A percentile compares a stretch with the other conserved stretches of the same genome.
Conservation (phyloP, 768 basidiomycete species). For the Russula earlei region DNA sequence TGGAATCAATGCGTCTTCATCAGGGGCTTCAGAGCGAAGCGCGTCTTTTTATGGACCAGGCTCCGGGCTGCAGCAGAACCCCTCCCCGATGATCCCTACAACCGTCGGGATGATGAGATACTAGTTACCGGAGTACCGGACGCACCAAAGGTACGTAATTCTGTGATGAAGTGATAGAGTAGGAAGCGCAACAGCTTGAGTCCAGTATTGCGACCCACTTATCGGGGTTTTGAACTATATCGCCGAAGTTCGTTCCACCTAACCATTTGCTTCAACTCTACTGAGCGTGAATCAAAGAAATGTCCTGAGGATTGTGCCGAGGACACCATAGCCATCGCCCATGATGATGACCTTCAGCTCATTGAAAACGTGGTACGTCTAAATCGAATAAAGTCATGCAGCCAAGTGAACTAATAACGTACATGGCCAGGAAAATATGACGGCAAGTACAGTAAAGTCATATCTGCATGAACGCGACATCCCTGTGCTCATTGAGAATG, state of each 20-base stretch:
- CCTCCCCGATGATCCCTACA: background rate
- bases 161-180: background rate
- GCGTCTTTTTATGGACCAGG: background rate
- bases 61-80: background rate
- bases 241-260: background rate
- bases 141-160: background rate
- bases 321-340: background rate
- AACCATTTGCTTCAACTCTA: background rate
- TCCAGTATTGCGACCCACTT: slow-evolving; percentile 2
- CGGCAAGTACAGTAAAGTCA: background rate
- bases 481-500: background rate
- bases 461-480: background rate
- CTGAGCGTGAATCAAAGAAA: background rate
- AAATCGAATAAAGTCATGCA: background rate
- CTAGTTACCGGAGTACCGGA: background rate
- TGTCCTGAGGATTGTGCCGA: background rate
- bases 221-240: slow-evolving; percentile 5
- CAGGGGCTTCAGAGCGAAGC: slow-evolving; percentile 9
- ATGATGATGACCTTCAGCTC: slow-evolving; percentile 2
- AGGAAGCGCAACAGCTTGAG: background rate
- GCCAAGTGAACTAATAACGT: background rate
- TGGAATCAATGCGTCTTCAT: slow-evolving; percentile 8
- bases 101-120: background rate
- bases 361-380: slow-evolving; percentile 2
- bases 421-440: background rate